Evolutionary conservation across 306 rosid genomes (phyloP), one percentile per base, ranked within the genome.

Genomic region (Trifolium repens): DNA sequence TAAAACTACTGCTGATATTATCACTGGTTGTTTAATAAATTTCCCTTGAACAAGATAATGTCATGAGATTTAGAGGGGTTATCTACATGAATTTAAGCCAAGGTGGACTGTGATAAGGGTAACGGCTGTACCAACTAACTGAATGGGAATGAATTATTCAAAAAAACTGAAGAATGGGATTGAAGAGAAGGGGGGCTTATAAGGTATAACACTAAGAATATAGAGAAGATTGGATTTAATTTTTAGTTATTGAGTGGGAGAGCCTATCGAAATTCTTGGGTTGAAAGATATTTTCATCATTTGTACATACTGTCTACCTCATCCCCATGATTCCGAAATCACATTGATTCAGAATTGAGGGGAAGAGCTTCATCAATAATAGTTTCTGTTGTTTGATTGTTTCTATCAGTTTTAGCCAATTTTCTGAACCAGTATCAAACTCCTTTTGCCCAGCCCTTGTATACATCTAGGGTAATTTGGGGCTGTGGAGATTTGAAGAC

Each of bases 391-490:
- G 27, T 43, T 77, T 68, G 39, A 43, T 39, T 44, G 19, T 67
- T 67, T 26, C 62, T 11, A 11, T 77, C 59, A 17, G 30, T 68
- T n/a, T 15, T 26, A 37, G 43, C 46, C 67, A 40, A 22, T 67
- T 76, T 53, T 53, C 34, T 53, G 58, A 52, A 27, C 58, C 46
- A 53, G 19, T 65, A 40, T 42, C 64, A 30, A 68, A 44, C 73
- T 68, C 34, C 16, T 53, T 35, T 79, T 60, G 12, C 44, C 58
- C 32, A 65, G 54, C 66, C 34, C 42, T 54, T 54, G 8, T 55
- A 17, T 62, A 50, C 55, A 72, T 43, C 37, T 75, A 42, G 69
- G 55, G 49, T 24, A 53, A 52, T 64, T 79, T 49, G 71, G 54
- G 59, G 66, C 27, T 40, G 71, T 30, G n/a, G 17, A 14, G 40